Evolutionary conservation across 2,329 filamentous ascomycete genomes (phyloP).

Genomic region (Colletotrichum lentis): DNA sequence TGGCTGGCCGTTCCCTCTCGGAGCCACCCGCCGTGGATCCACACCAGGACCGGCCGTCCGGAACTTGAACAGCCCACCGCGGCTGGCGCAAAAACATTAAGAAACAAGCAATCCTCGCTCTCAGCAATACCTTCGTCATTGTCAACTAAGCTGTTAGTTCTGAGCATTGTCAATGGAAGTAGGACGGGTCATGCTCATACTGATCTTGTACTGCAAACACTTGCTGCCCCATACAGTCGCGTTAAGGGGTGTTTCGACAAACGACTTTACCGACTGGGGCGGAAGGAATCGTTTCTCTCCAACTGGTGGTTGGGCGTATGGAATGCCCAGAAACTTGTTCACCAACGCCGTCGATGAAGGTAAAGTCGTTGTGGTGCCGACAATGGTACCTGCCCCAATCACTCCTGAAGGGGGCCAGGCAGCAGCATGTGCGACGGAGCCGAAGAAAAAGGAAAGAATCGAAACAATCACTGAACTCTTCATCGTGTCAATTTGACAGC

Average conservation of each 20-base stretch:
- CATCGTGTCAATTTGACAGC: background rate
- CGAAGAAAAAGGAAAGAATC: background rate
- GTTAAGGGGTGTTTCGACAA: background rate
- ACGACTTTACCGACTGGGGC: background rate
- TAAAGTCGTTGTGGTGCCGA: conserved; percentile 3
- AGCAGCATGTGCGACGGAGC: background rate
- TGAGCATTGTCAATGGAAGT: background rate
- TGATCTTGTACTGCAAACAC: background rate
- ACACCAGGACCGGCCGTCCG: conserved; percentile 28
- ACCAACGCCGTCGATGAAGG: conserved; percentile 31
- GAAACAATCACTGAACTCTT: background rate
- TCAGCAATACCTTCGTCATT: conserved; percentile 28
- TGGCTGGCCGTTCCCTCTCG: conserved; percentile 22
- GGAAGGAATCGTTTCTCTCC: conserved; percentile 12
- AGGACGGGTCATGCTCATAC: background rate
- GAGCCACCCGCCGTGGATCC: conserved; percentile 38
- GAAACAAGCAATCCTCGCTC: conserved; percentile 48
- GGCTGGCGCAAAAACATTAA: conserved; percentile 47
- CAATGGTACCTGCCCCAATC: background rate
- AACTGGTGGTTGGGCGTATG: conserved; percentile 43
- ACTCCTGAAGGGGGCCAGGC: conserved; percentile 1
- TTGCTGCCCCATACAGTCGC: conserved; percentile 17
- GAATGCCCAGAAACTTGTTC: conserved; percentile 46
- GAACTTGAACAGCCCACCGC: conserved; percentile 20
- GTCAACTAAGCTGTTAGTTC: background rate